Conservation (phyloP, 371 early-diverging fungal species). For the Syncephalastrum monosporum region DNA sequence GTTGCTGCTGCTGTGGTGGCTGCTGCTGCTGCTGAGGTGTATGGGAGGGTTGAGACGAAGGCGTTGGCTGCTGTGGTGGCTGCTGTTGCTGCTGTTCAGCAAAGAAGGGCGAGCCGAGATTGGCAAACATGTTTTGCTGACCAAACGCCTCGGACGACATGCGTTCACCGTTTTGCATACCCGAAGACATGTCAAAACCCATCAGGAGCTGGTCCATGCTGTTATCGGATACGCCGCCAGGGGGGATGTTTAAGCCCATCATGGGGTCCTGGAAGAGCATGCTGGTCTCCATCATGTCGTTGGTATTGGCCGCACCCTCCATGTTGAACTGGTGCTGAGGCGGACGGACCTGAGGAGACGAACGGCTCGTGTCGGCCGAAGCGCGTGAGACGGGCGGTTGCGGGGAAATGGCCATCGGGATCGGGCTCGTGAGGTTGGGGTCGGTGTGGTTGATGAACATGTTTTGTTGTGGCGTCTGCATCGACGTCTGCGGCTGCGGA, state of each 20-base stretch:
- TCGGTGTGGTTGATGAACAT: conserved; percentile 9
- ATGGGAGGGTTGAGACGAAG: not conserved
- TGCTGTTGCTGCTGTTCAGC: conserved; percentile 13
- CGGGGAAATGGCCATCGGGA: conserved; percentile 11
- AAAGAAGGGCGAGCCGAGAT: conserved; percentile 11
- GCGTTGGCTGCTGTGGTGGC: not conserved
- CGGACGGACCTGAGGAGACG: too few relatives aligned
- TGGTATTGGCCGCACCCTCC: too few relatives aligned
- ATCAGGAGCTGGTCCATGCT: too few relatives aligned
- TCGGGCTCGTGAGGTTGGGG: conserved; percentile 10
- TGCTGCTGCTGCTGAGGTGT: conserved; percentile 2
- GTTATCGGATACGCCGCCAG: too few relatives aligned
- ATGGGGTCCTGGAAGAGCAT: too few relatives aligned
- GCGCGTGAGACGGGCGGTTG: conserved; percentile 1
- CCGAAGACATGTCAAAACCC: too few relatives aligned
- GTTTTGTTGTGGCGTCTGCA: conserved; percentile 5
- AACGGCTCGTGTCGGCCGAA: too few relatives aligned
- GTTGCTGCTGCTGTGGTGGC: conserved; percentile 8
- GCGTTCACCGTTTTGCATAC: too few relatives aligned
- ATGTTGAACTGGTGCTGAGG: too few relatives aligned
- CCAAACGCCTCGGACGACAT: conserved; percentile 2
- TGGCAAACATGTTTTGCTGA: conserved; percentile 15
- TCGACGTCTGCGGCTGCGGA: too few relatives aligned
- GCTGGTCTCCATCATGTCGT: too few relatives aligned
- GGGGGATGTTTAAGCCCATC: too few relatives aligned